Conservation (phyloP, 345 rosid species). For the Eucalyptus virginea region DNA sequence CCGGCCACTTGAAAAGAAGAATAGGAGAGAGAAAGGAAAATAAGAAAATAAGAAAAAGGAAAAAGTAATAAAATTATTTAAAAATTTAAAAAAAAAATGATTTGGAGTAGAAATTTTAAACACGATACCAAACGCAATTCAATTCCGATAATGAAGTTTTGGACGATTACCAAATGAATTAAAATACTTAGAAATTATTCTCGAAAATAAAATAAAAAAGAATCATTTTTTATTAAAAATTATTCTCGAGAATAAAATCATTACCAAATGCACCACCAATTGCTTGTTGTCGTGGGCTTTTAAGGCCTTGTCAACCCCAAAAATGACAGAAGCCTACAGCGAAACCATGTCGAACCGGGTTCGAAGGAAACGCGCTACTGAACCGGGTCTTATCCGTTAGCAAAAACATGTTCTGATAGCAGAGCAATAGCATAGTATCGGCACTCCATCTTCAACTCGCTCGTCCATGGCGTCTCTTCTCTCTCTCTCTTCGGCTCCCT, state of each 20-base stretch:
- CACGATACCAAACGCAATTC: fast-evolving
- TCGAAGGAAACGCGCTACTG: neutral
- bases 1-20: fast-evolving
- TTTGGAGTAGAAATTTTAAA: too few relatives aligned
- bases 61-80: too few relatives aligned
- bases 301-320: neutral
- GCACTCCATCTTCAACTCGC: neutral
- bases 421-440: too few relatives aligned
- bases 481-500: neutral
- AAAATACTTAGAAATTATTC: too few relatives aligned
- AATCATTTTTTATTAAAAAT: fast-evolving
- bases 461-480: neutral
- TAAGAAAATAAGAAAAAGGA: too few relatives aligned
- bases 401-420: neutral
- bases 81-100: too few relatives aligned
- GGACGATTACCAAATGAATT: fast-evolving
- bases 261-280: fast-evolving
- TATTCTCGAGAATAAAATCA: fast-evolving
- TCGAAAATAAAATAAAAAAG: fast-evolving
- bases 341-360: neutral
- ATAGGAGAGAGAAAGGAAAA: too few relatives aligned
- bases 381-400: neutral
- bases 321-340: neutral
- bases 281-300: neutral
- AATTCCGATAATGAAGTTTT: fast-evolving